Base-by-base conservation (phyloP, 2,329 filamentous ascomycete species). In the Coleophoma eucalyptorum region DNA sequence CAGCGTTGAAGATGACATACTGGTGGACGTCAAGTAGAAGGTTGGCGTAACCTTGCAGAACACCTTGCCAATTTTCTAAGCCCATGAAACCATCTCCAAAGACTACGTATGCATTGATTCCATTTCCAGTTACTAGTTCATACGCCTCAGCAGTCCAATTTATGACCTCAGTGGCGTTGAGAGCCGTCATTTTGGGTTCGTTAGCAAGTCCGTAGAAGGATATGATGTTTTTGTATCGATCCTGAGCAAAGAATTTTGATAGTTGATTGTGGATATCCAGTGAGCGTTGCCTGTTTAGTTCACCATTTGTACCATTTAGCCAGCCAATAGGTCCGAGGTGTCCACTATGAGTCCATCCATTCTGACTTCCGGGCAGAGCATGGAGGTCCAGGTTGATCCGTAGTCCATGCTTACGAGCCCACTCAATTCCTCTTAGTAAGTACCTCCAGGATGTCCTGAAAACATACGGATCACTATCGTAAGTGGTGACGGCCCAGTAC, bases 291-390 rank as follows among this genome's bases (percentile, higher is more conserved):
- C 79, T 86, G 66, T 97, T 96, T 13, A 84, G 68, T 1, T 79
- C 75, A 11, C 94, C 93, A 63, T 96, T 77, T 0, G 89, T 87
- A n/a, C 94, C 94, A 61, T 94, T 94, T 37, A 97, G 73, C 94
- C 94, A 99, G 21, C 83, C 79, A 56, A 97, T 93, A 1, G 71
- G 54, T 1, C 94, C 93, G 66, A 88, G 86, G 10, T 84, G 83
- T 0, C 94, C 94, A 59, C 89, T 95, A 69, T 99, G 94, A 62
- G 97, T 97, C 93, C 93, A 97, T 2, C 94, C 94, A 63, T 99
- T 99, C 65, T 97, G 94, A 54, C 88, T 93, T 0, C 94, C 94
- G 0, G 93, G 93, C 0, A 94, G 76, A n/a, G 80, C 91, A 70
- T 99, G 94, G 4, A 97, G 73, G 67, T 99, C 94, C 4, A 99